Evolutionary conservation across 1,284 basidiomycete species (phyloP), one percentile per base, ranked within the genome.

Genomic region (Leccinum pachyderme): DNA sequence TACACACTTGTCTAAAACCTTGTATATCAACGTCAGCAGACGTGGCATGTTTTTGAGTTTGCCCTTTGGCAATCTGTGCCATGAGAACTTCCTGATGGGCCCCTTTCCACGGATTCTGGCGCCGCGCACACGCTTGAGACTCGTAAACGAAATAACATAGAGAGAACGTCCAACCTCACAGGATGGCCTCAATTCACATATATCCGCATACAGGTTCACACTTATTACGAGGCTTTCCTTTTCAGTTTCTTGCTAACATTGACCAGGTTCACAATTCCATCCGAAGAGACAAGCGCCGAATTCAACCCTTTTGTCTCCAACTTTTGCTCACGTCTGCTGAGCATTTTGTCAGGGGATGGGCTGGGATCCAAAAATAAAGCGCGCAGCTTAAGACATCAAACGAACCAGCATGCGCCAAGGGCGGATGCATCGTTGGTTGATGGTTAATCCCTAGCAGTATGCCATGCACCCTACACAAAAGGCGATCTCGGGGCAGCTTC

Each of bases 101-200:
- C 12, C 33, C n/a, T 8, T 7, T 52, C 27, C 32, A 15, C 27
- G 25, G 51, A 52, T 18, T 28, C n/a, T 57, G 47, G 8, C 27
- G 11, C 37, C 7, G 25, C 24, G n/a, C 12, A 41, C 35, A 37
- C 33, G 9, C n/a, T n/a, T 29, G 29, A 24, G 18, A 41, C 22
- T 15, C 29, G 11, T 25, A 41, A 39, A 7, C 35, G 29, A n/a
- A 25, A 31, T 52, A 13, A 7, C 50, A 18, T 25, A 35, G 22
- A n/a, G 35, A 47, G 24, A 29, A 32, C 22, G 1, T 37, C 11
- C 52, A 31, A 15, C 18, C 12, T 15, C 37, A 27, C 41, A 31
- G n/a, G 7, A 32, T 29, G 22, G 9, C 25, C 27, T 28, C 12
- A 15, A 29, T 41, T 51, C 59, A 31, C 53, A 60, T 49, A 33